Evolutionary conservation across 768 basidiomycete genomes (phyloP).

Genomic region (Trametes coccinea): DNA sequence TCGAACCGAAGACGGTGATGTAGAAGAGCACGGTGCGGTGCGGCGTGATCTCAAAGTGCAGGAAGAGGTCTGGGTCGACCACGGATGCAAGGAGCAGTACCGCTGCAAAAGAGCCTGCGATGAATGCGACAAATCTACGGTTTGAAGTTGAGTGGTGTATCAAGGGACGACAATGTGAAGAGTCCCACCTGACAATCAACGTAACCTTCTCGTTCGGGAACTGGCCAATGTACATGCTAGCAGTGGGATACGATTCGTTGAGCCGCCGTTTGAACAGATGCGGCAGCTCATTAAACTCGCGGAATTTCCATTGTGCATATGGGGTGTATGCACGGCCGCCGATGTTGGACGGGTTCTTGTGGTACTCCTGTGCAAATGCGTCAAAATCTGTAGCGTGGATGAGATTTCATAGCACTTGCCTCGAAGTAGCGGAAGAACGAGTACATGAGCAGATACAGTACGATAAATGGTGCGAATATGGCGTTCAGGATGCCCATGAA

Average conservation of each 20-base stretch:
- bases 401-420: constrained; percentile 45
- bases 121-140: constrained; percentile 88
- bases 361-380: constrained; percentile 75
- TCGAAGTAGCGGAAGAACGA: constrained; percentile 99
- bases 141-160: neutral
- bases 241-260: constrained; percentile 84
- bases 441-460: constrained; percentile 94
- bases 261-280: constrained; percentile 88
- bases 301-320: constrained; percentile 96
- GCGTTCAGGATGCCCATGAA: constrained; percentile 98
- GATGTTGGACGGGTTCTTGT: constrained; percentile 96
- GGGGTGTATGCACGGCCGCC: constrained; percentile 91
- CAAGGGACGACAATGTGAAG: neutral
- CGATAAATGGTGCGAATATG: constrained; percentile 95
- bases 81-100: constrained; percentile 91
- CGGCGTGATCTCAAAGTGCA: constrained; percentile 92
- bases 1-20: constrained; percentile 80
- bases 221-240: constrained; percentile 95
- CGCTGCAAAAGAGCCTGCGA: constrained; percentile 95
- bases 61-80: constrained; percentile 89
- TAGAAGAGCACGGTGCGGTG: constrained; percentile 95
- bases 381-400: constrained; percentile 9
- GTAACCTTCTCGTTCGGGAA: constrained; percentile 96
- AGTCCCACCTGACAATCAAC: constrained; percentile 79
- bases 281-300: constrained; percentile 97